Conservation (phyloP, 148 eudicot species). For the Amaranthus hypochondriacus region DNA sequence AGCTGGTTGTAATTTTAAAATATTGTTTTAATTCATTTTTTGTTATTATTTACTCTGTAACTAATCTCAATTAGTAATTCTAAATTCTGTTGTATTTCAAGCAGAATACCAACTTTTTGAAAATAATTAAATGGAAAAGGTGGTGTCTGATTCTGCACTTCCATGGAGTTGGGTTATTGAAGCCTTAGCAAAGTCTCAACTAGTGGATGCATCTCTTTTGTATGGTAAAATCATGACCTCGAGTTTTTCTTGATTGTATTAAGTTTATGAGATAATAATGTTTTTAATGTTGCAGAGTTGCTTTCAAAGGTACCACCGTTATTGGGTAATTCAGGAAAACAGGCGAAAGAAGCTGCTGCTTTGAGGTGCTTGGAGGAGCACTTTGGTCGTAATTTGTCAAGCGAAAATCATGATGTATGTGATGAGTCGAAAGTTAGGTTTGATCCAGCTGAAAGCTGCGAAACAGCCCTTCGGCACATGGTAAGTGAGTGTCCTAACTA, state of each 20-base stretch:
- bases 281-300: constrained; percentile 38
- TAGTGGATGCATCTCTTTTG: constrained; percentile 42
- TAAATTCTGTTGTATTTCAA: not conserved
- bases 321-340: constrained; percentile 33
- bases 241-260: not conserved
- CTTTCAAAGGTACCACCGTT: constrained; percentile 33
- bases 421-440: constrained; percentile 16
- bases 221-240: constrained; percentile 25
- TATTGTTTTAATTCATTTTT: not conserved
- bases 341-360: constrained; percentile 48
- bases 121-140: constrained; percentile 17
- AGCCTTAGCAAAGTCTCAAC: constrained; percentile 48
- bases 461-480: constrained; percentile 40
- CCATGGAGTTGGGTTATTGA: constrained; percentile 69
- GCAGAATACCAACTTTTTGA: not conserved
- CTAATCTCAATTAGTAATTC: not conserved
- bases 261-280: constrained; percentile 9
- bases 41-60: not conserved
- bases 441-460: constrained; percentile 42
- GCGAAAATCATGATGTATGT: constrained; percentile 13
- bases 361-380: constrained; percentile 57
- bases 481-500: constrained; percentile 33
- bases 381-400: constrained; percentile 17
- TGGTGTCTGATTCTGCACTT: constrained; percentile 31
- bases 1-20: not conserved